A percentile compares a stretch with the other conserved stretches of the same genome.
Evolutionary conservation across 176 grass and related monocot species (phyloP).

Genomic region (Avena insularis): DNA sequence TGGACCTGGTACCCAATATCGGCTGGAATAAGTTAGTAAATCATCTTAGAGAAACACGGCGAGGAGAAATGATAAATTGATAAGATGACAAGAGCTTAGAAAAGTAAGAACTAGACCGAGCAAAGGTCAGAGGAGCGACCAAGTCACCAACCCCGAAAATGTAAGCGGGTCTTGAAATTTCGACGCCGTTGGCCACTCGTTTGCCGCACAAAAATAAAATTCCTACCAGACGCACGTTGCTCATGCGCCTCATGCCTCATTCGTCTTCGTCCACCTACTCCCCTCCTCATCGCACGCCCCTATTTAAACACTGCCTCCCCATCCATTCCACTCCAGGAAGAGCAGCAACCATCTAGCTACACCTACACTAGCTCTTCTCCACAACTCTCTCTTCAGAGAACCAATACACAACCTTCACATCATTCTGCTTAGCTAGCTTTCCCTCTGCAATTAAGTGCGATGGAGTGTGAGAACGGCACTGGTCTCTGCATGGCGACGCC

Average conservation of each 20-base stretch:
- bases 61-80: not conserved
- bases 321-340: conserved; percentile 45
- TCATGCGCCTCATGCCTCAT: not conserved
- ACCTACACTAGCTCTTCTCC: conserved; percentile 48
- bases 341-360: conserved; percentile 23
- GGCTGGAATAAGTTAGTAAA: not conserved
- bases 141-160: conserved; percentile 20
- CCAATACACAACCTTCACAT: not conserved
- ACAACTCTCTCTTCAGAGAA: not conserved
- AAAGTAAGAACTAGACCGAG: conserved; percentile 1
- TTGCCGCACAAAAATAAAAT: not conserved
- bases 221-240: not conserved
- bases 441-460: not conserved
- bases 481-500: conserved; percentile 38
- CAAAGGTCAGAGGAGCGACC: not conserved
- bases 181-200: not conserved
- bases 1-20: not conserved
- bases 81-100: not conserved
- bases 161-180: not conserved
- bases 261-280: not conserved
- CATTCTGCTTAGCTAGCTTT: not conserved
- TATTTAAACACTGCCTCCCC: conserved; percentile 54
- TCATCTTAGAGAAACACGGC: not conserved
- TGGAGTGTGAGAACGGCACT: conserved; percentile 48
- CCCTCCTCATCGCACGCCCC: conserved; percentile 17